Evolutionary conservation across 148 eudicot genomes (phyloP).

Genomic region (Rhododendron molle): DNA sequence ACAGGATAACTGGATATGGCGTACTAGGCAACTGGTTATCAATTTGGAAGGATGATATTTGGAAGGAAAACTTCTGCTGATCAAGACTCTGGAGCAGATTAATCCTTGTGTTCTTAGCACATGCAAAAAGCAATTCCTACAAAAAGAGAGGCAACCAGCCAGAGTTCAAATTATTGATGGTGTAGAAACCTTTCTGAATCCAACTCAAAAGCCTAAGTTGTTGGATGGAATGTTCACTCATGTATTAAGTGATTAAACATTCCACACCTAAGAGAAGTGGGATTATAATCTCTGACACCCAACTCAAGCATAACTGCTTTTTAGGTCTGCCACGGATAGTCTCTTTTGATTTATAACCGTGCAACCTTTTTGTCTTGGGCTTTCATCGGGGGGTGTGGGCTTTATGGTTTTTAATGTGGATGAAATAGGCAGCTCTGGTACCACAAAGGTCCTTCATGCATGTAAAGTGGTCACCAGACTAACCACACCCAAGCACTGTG

Average conservation of each 20-base stretch:
- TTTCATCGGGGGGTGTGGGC: not conserved
- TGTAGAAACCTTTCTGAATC: not conserved
- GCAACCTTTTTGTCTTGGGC: not conserved
- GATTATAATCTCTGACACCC: not conserved
- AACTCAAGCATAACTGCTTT: not conserved
- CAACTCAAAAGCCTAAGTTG: not conserved
- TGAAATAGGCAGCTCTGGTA: not conserved
- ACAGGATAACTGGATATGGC: slow-evolving; percentile 80
- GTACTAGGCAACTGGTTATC: slow-evolving; percentile 82
- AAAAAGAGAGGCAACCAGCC: slow-evolving; percentile 11
- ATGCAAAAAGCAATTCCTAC: slow-evolving; percentile 85
- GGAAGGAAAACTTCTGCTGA: slow-evolving; percentile 63
- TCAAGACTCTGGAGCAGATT: slow-evolving; percentile 67
- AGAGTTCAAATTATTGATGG: not conserved
- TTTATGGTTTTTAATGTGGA: not conserved
- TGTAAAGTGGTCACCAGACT: not conserved
- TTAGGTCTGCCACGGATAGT: not conserved
- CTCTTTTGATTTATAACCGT: not conserved
- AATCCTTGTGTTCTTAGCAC: slow-evolving; percentile 57
- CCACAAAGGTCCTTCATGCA: not conserved
- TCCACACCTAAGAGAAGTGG: not conserved
- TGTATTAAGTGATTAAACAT: not conserved
- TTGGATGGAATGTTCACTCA: not conserved
- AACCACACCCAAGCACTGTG: not conserved
- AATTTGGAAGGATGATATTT: slow-evolving; percentile 71